These are phyloP conservation scores for Leishmania arabica DNA, from an alignment of 208 protist genomes.

Conservation along the genomic window DNA sequence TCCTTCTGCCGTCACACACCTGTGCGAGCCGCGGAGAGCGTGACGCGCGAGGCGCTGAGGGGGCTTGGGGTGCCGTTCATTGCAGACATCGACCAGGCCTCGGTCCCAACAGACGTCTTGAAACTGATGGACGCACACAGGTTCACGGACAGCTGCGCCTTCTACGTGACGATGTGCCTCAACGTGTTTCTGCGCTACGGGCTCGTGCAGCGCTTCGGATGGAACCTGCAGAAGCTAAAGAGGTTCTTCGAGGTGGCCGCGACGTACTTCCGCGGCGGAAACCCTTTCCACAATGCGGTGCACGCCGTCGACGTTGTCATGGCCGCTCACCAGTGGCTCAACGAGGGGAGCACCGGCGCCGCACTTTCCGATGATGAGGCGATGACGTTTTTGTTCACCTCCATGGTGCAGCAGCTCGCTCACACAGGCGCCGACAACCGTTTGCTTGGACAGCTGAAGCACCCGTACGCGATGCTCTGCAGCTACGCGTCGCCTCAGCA, in stretches of 20 bases:
- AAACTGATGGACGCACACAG: constrained; percentile 19
- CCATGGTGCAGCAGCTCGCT: constrained; percentile 53
- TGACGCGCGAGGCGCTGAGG: constrained; percentile 32
- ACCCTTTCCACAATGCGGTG: constrained; percentile 76
- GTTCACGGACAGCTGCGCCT: constrained; percentile 11
- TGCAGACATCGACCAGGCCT: constrained; percentile 34
- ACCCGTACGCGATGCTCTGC: constrained; percentile 55
- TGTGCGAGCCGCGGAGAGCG: constrained; percentile 33
- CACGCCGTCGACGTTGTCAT: constrained; percentile 80
- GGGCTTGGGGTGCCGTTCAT: constrained; percentile 49
- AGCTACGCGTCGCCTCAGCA: constrained; percentile 66
- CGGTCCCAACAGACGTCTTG: constrained; percentile 19
- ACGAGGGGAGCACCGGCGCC: constrained; percentile 38
- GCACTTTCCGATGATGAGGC: constrained; percentile 54
- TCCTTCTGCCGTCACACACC: constrained; percentile 43
- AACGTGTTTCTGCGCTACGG: constrained; percentile 75
- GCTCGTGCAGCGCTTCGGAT: constrained; percentile 56
- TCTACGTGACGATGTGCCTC: constrained; percentile 50
- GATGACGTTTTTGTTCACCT: constrained; percentile 57
- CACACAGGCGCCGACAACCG: constrained; percentile 78
- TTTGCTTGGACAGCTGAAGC: constrained; percentile 62
- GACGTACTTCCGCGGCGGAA: constrained; percentile 53
- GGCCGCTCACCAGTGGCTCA: constrained; percentile 61
- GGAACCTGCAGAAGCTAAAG: constrained; percentile 44
- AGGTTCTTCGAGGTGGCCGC: constrained; percentile 42